phyloP scores from a whole-genome alignment of 257 asterid genomes.

The Solanum habrochaites region DNA sequence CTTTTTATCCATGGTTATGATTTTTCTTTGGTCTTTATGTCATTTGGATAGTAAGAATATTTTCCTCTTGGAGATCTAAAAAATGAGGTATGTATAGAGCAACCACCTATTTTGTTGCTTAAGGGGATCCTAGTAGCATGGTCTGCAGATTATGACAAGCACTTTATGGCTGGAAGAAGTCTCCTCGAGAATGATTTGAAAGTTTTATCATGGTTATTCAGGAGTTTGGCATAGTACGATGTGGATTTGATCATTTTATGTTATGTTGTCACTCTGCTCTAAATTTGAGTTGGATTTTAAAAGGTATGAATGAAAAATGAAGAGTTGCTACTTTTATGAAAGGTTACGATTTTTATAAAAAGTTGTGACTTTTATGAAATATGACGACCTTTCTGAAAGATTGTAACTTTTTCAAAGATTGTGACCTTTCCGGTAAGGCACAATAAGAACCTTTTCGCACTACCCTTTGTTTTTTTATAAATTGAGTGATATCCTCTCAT shows the following conservation, averaged over 20 bases:
- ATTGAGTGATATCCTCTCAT: too few relatives aligned
- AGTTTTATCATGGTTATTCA: neutral
- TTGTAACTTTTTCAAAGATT: too few relatives aligned
- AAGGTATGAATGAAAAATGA: too few relatives aligned
- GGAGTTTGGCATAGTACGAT: neutral
- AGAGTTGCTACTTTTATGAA: too few relatives aligned
- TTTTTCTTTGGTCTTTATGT: neutral
- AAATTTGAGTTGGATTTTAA: neutral
- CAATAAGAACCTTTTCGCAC: too few relatives aligned
- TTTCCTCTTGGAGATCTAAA: neutral
- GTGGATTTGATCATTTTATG: neutral
- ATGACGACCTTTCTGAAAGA: too few relatives aligned
- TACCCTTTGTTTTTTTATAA: too few relatives aligned
- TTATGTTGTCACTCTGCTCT: too few relatives aligned
- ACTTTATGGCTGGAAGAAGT: neutral
- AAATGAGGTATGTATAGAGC: neutral
- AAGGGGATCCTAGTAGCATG: neutral
- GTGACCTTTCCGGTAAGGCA: too few relatives aligned
- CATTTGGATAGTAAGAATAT: neutral
- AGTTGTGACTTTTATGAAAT: too few relatives aligned
- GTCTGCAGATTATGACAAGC: neutral
- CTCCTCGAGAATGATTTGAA: neutral
- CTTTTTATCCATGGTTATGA: neutral
- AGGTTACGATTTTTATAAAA: too few relatives aligned
- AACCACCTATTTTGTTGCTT: neutral